Evolutionary conservation across 371 early-diverging fungal species (phyloP), one percentile per base, ranked within the genome.

Genomic region (Ecytonucleospora hepatopenaei): DNA sequence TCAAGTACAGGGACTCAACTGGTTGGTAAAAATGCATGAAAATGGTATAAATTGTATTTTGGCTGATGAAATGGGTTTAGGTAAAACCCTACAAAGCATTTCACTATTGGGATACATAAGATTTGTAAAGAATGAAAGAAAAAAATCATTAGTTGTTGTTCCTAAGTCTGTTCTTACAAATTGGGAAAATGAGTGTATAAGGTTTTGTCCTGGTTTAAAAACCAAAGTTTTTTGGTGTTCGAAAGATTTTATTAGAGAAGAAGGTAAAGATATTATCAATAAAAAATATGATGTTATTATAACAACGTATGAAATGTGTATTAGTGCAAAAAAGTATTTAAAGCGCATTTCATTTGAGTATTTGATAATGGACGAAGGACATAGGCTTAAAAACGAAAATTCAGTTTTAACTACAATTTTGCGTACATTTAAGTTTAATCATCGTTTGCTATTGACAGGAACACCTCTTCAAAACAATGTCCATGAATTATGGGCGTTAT

Each of bases 391-490:
- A 80, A 97, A 98, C 76, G 91, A 91, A 79, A 91, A 92, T 78
- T 89, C 90, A 0, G 83, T 85, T 76, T 83, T 92, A n/a, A 90
- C 90, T 1, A 87, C 88, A 74, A 88, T 91, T 24, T 87, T 97
- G 12, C 85, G 92, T 58, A 80, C 84, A 32, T 84, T 94, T 66
- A 78, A 85, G 21, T 88, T 90, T 33, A 82, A 86, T 55, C 88
- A 92, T 72, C 85, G 94, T 54, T 83, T 97, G 51, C 81, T 97
- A 49, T 85, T 98, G 31, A 95, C 97, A 0, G 99, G 99, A 58
- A 98, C 99, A 0, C 99, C 99, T 21, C 76, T 94, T 46, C 91
- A 96, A 79, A 98, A 98, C 84, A 94, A 94, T 71, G 80, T 98
- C 1, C 89, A 90, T 69, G 99, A 98, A 79, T 84, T 98, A 15